Evolutionary conservation across 225 moss, liverwort and hornwort genomes (phyloP), one percentile per base, ranked within the genome.

Genomic region (Ulota crispa): DNA sequence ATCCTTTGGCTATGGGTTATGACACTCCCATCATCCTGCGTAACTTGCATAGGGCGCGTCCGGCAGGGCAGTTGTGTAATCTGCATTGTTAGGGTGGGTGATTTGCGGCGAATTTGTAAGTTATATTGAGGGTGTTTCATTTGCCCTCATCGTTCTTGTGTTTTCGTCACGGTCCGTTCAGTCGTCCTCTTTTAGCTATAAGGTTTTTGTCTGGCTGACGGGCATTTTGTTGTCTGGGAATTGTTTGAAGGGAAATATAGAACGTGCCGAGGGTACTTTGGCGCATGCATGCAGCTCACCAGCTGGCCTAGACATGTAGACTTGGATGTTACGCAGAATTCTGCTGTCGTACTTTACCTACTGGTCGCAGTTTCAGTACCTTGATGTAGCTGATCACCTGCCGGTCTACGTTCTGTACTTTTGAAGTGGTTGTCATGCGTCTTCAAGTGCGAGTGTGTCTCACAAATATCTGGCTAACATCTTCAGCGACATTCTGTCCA

Each of bases 331-430:
- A 70, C 50, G 64, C 73, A 43, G 55, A 16, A 64, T 84, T 81
- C 31, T n/a, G 26, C 36, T 57, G 37, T 52, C 30, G 32, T 73
- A 52, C 64, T 81, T 70, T 64, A 82, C 78, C 79, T 82, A 84
- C 84, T 71, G 42, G 76, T 72, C 79, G 50, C 78, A 54, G 66
- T 39, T 57, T 71, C 52, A 36, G 75, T 80, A 64, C 84, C n/a
- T 43, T 72, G 77, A 69, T 69, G 75, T 31, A 42, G 82, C 34
- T 53, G 52, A 81, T 75, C 39, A 80, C 83, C 80, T 65, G 56
- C 67, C 64, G 65, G 54, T 67, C 43, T 18, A 66, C 34, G 75
- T 79, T 19, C 28, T 61, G 67, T 66, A 81, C 55, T 28, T 60
- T 70, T 71, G 36, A 45, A 27, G 39, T 21, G 15, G 26, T 41